These are phyloP conservation scores for Aphanomyces invadans DNA, from an alignment of 352 stramenopile genomes.

Conservation along the genomic window DNA sequence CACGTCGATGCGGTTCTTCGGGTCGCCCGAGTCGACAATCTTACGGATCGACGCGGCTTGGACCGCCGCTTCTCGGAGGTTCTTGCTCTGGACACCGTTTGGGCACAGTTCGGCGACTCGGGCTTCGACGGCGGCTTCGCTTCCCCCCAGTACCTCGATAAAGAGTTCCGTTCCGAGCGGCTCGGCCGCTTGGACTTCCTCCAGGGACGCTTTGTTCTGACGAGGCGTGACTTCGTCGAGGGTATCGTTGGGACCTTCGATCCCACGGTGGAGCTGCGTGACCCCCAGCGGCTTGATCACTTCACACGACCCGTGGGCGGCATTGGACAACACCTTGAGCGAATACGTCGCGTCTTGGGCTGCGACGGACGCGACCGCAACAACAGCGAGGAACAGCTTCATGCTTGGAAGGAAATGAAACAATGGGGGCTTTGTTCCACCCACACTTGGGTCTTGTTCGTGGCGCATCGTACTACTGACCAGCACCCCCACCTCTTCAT, in stretches of 20 bases:
- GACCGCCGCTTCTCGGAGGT: not conserved
- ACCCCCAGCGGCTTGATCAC: conserved; percentile 17
- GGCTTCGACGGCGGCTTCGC: conserved; percentile 16
- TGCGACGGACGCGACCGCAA: not conserved
- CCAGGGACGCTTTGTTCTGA: conserved; percentile 25
- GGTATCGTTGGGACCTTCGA: conserved; percentile 21
- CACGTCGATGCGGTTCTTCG: conserved; percentile 36
- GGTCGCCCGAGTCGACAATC: conserved; percentile 35
- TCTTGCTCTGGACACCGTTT: conserved; percentile 7
- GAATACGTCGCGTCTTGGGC: conserved; percentile 4
- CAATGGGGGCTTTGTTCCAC: too few relatives aligned
- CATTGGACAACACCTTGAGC: conserved; percentile 20
- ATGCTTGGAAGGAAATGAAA: not conserved
- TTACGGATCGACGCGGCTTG: conserved; percentile 11
- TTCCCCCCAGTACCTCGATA: conserved; percentile 26
- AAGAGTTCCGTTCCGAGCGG: conserved; percentile 15
- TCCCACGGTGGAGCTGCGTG: conserved; percentile 25
- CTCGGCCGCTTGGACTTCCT: conserved; percentile 2
- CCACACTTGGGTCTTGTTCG: too few relatives aligned
- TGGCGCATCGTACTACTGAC: too few relatives aligned
- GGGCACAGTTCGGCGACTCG: conserved; percentile 23
- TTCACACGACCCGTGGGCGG: conserved; percentile 19
- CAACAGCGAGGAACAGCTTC: not conserved
- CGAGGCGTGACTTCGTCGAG: conserved; percentile 23
- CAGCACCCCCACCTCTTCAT: too few relatives aligned